Base-by-base conservation (phyloP, 768 basidiomycete species). In the Tylopilus rubrobrunneus region DNA sequence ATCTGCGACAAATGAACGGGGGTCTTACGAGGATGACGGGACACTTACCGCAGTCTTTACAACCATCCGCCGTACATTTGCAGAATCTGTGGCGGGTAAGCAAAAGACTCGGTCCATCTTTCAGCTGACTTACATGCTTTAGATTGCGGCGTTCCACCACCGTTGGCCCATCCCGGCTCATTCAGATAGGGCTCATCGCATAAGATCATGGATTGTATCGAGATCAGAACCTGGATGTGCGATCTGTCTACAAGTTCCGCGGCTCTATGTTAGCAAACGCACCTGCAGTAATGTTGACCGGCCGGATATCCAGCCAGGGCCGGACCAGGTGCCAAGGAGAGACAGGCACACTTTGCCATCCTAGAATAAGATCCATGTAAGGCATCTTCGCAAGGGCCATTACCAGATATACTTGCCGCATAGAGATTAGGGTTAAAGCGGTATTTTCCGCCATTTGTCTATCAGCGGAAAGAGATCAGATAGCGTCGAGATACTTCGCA, bases 381-480 rank as follows among this genome's bases (percentile, higher is more conserved):
- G 42, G 46, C 5, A 39, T 17, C 31, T 51, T 10, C 25, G 6
- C 37, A 33, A 28, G 10, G 7, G 1, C 5, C 37, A 6, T 29
- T n/a, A 48, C 21, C 17, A 48, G 56, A 15, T 17, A 39, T 51
- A 74, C 81, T 62, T 67, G 87, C 90, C 49, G 92, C 92, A 68
- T 94, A 98, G 31, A 97, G 76, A 69, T 97, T 98, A 3, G 95
- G 95, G 61, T 97, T 97, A 73, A 96, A 93, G 42, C 95, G 83
- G 70, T 74, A 94, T 71, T 86, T 91, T 31, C 92, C 92, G 7
- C 88, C 89, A 57, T 90, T 86, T 1, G 92, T 94, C 87, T 0
- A 28, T 31, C 31, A 45, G 11, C 4, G 25, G 39, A 45, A 50
- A 44, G 37, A 31, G 0, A 47, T 68, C 52, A 70, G 42, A 29